These are phyloP conservation scores for Epichloe sylvatica DNA, from an alignment of 2,329 filamentous ascomycete genomes.

Conservation along the genomic window DNA sequence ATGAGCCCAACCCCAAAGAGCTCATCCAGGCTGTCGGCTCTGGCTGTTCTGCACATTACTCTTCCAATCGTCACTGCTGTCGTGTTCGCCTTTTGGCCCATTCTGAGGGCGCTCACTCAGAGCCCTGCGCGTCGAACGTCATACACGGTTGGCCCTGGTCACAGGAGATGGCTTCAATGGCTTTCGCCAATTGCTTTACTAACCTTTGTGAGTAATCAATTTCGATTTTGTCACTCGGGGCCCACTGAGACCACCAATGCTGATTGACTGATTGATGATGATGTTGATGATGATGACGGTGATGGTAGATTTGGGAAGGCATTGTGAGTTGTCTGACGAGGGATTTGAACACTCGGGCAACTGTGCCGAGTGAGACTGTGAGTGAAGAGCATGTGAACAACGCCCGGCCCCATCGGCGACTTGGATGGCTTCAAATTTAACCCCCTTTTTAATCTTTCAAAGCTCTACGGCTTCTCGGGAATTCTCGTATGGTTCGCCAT, in stretches of 20 bases:
- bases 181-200: slow-evolving; percentile 1
- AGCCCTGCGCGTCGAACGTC: not conserved
- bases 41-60: slow-evolving; percentile 2
- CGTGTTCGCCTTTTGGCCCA: not conserved
- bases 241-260: not conserved
- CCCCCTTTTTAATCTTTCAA: not conserved
- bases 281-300: no score
- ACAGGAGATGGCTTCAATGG: not conserved
- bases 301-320: slow-evolving; percentile 1
- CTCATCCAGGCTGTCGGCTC: not conserved
- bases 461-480: slow-evolving; percentile 3
- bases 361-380: slow-evolving; percentile 1
- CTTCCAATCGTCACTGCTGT: slow-evolving; percentile 1
- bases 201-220: slow-evolving; percentile 3
- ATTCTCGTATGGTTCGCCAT: slow-evolving; percentile 6
- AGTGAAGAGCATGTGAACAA: not conserved
- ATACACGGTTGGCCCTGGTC: not conserved
- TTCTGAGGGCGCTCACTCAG: not conserved
- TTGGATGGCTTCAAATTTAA: not conserved
- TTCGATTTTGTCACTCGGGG: not conserved
- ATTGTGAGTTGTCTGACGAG: not conserved
- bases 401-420: no score
- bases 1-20: not conserved
- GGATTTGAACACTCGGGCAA: not conserved
- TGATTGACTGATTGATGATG: not conserved